phyloP scores from a whole-genome alignment of 139 green algal species.

The Chlorella sp. region DNA sequence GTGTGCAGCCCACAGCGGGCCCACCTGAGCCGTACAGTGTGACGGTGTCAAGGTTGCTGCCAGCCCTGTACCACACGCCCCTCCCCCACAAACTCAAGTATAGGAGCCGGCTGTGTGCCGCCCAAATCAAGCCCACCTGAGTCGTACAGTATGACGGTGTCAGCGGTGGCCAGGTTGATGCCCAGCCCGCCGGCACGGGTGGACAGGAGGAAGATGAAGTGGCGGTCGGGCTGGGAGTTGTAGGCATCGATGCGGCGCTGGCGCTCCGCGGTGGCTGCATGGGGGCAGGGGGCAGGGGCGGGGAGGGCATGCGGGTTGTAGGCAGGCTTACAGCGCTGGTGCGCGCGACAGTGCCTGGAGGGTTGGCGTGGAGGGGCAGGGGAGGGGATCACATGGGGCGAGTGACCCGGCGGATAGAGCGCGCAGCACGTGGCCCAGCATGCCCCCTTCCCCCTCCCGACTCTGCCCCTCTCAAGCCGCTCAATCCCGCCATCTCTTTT shows the following conservation, averaged over 20 bases:
- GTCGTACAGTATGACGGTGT: conserved; percentile 98
- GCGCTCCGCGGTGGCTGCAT: conserved; percentile 20
- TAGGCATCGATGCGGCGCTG: conserved; percentile 55
- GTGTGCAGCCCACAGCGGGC: no score
- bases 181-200: conserved; percentile 95
- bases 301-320: neutral
- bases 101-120: no score
- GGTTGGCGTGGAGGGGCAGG: no score
- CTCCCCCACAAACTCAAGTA: no score
- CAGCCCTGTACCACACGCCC: no score
- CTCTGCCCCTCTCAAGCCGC: no score
- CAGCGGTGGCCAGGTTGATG: conserved; percentile 97
- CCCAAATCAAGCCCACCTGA: conserved; percentile 49
- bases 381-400: neutral
- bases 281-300: neutral
- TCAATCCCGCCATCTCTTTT: no score
- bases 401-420: neutral
- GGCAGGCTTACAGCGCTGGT: neutral
- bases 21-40: no score
- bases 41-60: no score
- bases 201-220: conserved; percentile 96
- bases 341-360: neutral
- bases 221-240: conserved; percentile 66
- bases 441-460: no score
- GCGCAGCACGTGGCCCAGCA: no score